These are phyloP conservation scores for Cucumis hystrix DNA, from an alignment of 306 rosid species.

Conservation along the genomic window DNA sequence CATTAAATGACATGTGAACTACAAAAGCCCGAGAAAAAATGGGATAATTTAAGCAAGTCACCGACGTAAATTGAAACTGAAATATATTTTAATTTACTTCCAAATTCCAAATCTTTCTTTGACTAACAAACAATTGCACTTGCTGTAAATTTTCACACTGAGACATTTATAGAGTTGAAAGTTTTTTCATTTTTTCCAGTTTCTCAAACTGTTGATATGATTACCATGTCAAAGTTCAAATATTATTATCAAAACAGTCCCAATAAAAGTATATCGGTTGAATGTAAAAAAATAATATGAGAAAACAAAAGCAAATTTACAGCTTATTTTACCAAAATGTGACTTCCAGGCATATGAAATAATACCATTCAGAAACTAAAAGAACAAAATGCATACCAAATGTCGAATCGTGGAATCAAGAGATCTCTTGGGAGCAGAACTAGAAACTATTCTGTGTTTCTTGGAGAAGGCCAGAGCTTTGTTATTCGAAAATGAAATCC, in stretches of 20 bases:
- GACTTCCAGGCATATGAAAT: not conserved
- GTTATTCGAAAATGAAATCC: slow-evolving; percentile 33
- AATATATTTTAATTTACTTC: not conserved
- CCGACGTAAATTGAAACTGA: not conserved
- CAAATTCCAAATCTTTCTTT: not conserved
- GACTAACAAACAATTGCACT: not conserved
- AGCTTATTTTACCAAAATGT: not conserved
- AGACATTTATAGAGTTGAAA: not conserved
- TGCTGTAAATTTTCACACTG: not conserved
- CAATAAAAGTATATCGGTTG: not conserved
- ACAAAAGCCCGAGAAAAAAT: not conserved
- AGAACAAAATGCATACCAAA: slow-evolving; percentile 29
- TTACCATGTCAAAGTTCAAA: not conserved
- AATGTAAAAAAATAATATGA: not conserved
- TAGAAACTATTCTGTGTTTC: slow-evolving; percentile 38
- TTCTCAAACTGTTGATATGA: not conserved
- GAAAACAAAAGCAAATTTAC: not conserved
- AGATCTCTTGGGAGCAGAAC: slow-evolving; percentile 61
- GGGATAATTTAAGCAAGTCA: not conserved
- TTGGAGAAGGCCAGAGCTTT: slow-evolving; percentile 43
- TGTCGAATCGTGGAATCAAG: slow-evolving; percentile 64
- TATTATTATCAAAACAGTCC: not conserved
- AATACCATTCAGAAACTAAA: not conserved
- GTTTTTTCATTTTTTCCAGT: not conserved
- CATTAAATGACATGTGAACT: slow-evolving; percentile 11